Evolutionary conservation across 108 stramenopile genomes (phyloP), one percentile per base, ranked within the genome.

Genomic region (Skeletonema potamos): DNA sequence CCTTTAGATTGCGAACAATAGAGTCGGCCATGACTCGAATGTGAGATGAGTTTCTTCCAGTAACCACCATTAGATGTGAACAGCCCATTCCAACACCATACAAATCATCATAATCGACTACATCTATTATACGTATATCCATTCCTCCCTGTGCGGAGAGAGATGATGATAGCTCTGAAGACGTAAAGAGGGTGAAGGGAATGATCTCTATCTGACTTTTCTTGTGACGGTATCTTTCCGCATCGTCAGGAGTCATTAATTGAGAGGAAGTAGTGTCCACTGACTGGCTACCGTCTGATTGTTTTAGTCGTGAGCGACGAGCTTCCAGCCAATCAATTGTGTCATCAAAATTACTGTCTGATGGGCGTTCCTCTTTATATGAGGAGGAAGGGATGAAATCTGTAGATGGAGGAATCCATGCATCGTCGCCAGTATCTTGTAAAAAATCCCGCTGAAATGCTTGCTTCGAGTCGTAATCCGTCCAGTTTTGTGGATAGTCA

Each of bases 311-410:
- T 9, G 76, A 73, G 26, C 92, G 87, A 17, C 92, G 84, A 8
- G 87, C 86, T 41, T 71, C 66, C 27, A 91, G 66, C 92, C 92
- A 94, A 69, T 94, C 92, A 20, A 86, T 74, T 13, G 57, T 72
- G n/a, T 64, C 68, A 10, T 74, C 66, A 29, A 75, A 55, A 15
- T 32, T 46, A 39, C 55, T 9, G 29, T 20, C 41, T 36, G n/a
- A n/a, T n/a, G 37, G 48, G 27, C 24, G 18, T 48, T 22, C 11
- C 58, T 64, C 2, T 33, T 34, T 11, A 7, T 27, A 54, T 24
- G 67, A 36, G 2, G 17, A 64, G 12, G 76, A 77, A 44, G 76
- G 65, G 22, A 81, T 18, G 18, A 73, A 77, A 15, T 72, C 77
- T 43, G 64, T 37, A 9, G 57, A 44, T 6, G 72, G 66, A 43